These are phyloP conservation scores for Lathyrus sativus DNA, from an alignment of 306 rosid species.

Conservation along the genomic window DNA sequence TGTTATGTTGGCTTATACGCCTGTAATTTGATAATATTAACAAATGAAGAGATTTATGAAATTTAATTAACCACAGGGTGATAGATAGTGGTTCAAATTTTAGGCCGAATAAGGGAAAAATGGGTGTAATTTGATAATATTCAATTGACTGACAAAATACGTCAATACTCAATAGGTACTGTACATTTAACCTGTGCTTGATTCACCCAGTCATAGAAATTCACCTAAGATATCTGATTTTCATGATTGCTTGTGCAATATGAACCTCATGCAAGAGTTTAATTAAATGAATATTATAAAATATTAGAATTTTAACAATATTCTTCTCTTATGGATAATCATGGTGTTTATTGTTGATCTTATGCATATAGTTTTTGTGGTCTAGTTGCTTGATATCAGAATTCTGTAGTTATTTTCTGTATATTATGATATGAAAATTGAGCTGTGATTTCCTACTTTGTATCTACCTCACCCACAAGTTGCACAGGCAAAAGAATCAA, in stretches of 20 bases:
- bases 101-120: slow-evolving; percentile 16
- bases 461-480: neutral
- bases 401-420: slow-evolving; percentile 4
- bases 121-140: too few species aligned
- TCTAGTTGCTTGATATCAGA: neutral
- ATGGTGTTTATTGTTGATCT: slow-evolving; percentile 8
- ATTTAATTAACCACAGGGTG: slow-evolving; percentile 9
- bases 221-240: neutral
- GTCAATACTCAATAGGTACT: neutral
- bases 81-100: neutral
- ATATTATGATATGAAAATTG: slow-evolving; percentile 16
- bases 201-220: neutral
- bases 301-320: slow-evolving; percentile 9
- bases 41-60: slow-evolving; percentile 3
- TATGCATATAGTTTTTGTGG: slow-evolving; percentile 4
- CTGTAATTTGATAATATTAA: slow-evolving; percentile 7
- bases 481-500: slow-evolving; percentile 8
- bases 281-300: slow-evolving; percentile 11
- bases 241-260: slow-evolving; percentile 7
- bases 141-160: slow-evolving; percentile 1
- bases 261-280: neutral
- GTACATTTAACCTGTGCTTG: neutral
- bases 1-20: slow-evolving; percentile 11
- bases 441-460: neutral
- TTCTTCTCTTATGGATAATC: slow-evolving; percentile 3